A percentile compares a stretch with the other conserved stretches of the same genome.
These are phyloP conservation scores for Rhizopogon vulgaris DNA, from an alignment of 768 basidiomycete species.

Conservation along the genomic window DNA sequence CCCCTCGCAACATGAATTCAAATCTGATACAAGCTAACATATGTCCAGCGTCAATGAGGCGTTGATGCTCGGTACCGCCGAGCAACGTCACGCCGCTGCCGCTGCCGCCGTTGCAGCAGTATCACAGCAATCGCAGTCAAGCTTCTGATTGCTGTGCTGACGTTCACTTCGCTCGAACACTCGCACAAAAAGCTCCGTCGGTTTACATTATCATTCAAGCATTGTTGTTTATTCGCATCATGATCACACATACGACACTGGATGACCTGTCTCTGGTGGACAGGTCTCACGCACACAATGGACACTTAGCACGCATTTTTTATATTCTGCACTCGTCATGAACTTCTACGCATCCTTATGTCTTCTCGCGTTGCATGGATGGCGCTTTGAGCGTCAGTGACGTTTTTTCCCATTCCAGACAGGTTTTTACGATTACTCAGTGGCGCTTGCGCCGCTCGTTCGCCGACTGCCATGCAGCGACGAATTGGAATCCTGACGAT, in stretches of 20 bases:
- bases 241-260: conserved; percentile 32
- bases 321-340: conserved; percentile 40
- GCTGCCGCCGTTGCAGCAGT: conserved; percentile 53
- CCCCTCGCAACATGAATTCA: neutral
- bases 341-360: conserved; percentile 21
- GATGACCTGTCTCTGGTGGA: conserved; percentile 40
- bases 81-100: conserved; percentile 57
- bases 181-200: conserved; percentile 22
- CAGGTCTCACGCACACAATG: conserved; percentile 51
- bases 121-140: conserved; percentile 33
- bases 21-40: neutral
- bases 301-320: conserved; percentile 33
- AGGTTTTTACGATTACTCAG: conserved; percentile 32
- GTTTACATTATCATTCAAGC: conserved; percentile 32
- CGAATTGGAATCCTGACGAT: conserved; percentile 26
- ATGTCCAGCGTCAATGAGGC: conserved; percentile 70
- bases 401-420: conserved; percentile 16
- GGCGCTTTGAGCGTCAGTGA: conserved; percentile 15
- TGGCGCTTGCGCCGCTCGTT: conserved; percentile 44
- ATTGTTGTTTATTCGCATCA: conserved; percentile 27
- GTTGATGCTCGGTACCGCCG: conserved; percentile 79
- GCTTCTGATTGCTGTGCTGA: conserved; percentile 38
- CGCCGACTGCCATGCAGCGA: conserved; percentile 22
- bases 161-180: conserved; percentile 8
- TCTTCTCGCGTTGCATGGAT: conserved; percentile 16